Conservation (phyloP, 169 alveolate genomes). For the Plasmodium fragile region DNA sequence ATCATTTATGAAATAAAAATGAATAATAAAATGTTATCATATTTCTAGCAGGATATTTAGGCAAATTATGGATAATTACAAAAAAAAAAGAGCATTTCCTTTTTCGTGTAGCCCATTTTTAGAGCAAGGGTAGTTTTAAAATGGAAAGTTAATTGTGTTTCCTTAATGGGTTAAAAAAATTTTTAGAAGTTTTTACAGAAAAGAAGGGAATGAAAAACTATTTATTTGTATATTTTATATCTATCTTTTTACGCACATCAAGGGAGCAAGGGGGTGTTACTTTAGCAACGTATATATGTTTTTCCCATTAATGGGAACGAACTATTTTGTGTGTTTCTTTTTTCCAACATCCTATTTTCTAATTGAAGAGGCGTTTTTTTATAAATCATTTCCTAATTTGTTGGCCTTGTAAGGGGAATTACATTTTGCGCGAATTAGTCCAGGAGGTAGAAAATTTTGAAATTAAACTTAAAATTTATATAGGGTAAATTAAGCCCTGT, state of each 20-base stretch:
- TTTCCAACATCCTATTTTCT: background rate
- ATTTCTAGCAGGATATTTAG: background rate
- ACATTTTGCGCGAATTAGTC: background rate
- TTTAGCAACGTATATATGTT: no score
- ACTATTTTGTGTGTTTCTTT: background rate
- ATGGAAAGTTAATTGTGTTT: background rate
- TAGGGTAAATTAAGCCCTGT: background rate
- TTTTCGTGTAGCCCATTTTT: background rate
- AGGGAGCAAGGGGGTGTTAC: background rate
- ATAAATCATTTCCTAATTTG: background rate
- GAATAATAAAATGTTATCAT: no score
- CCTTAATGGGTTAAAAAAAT: background rate
- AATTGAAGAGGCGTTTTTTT: background rate
- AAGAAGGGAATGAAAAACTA: background rate
- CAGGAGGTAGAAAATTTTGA: background rate
- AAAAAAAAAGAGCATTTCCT: background rate
- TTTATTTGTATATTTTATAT: background rate
- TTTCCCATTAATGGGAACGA: background rate
- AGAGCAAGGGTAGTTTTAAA: background rate
- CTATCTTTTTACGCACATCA: background rate
- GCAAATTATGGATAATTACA: background rate
- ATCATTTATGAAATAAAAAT: background rate
- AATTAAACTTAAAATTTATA: no score
- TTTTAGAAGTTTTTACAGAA: background rate
- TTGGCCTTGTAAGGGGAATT: background rate